Evolutionary conservation across 768 basidiomycete species (phyloP), one percentile per base, ranked within the genome.

Genomic region (Omphalotus guepiniiformis): DNA sequence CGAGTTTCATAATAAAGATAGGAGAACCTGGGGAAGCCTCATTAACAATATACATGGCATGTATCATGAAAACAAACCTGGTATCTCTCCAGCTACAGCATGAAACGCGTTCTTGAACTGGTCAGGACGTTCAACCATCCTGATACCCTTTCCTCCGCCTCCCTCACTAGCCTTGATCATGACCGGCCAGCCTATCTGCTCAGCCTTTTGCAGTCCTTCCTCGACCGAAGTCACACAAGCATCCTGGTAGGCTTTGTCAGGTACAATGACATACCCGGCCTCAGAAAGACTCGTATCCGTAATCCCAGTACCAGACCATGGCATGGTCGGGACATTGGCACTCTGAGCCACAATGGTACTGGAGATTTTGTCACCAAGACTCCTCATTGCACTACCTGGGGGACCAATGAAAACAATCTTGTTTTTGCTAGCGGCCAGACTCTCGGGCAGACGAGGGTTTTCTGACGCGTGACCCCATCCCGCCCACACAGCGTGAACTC

Each of bases 141-240:
- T 78, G 50, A 99, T 99, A 69, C 96, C 96, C 67, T 99, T 99
- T 50, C 96, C 96, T 66, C 96, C 96, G 56, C 96, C 96, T 55
- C 96, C 96, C 67, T 99, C 96, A 54, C 89, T 93, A 4, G 96
- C 96, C 74, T 99, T 99, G 73, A 99, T 98, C 96, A 99, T 99
- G 53, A 99, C 83, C 0, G 96, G 96, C 77, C 80, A 98, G 9
- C 95, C 94, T 42, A 99, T 96, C 62, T 82, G 69, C 63, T 92
- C 85, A 0, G 95, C 90, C 59, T 76, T 82, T 52, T 72, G 67
- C 48, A 98, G 63, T 18, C 96, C 96, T 53, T 96, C 85, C 63
- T 93, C 92, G 36, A 93, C 91, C 34, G 69, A 79, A 39, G 79
- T 85, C 6, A 98, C 86, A 60, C 96, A 99, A 11, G 96, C 96